Percentiles rank a stretch among this genome's conserved stretches.
Conservation (phyloP, 2,329 filamentous ascomycete genomes). For the Aspergillus phoenicis region DNA sequence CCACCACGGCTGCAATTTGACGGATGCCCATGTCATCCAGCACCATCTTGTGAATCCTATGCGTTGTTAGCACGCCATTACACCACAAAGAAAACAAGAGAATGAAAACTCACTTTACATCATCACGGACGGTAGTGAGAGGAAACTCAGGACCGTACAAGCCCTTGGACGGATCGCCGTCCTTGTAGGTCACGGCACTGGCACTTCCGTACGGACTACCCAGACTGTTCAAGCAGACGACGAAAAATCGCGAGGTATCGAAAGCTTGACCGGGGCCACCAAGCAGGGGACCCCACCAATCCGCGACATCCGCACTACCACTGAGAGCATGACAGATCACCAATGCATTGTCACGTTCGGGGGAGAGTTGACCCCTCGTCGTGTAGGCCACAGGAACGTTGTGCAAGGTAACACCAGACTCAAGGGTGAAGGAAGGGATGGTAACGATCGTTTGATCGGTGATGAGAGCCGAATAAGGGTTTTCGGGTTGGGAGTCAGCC, state of each 20-base stretch:
- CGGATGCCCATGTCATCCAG: conserved; percentile 58
- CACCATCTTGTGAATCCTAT: conserved; percentile 57
- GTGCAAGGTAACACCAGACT: conserved; percentile 80
- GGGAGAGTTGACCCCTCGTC: conserved; percentile 60
- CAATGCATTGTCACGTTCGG: conserved; percentile 62
- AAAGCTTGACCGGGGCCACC: conserved; percentile 57
- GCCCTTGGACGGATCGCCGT: conserved; percentile 72
- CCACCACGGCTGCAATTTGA: conserved; percentile 58
- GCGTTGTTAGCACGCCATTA: conserved; percentile 10
- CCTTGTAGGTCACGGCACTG: conserved; percentile 71
- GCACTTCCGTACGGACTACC: conserved; percentile 60
- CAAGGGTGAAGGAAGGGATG: conserved; percentile 86
- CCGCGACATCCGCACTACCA: conserved; percentile 57
- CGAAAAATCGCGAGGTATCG: conserved; percentile 56
- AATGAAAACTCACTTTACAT: conserved; percentile 72
- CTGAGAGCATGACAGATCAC: conserved; percentile 62
- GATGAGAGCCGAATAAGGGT: conserved; percentile 84
- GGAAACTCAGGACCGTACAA: conserved; percentile 95
- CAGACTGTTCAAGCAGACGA: conserved; percentile 58
- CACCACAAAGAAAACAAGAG: neutral
- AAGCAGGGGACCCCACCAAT: conserved; percentile 61
- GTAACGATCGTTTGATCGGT: conserved; percentile 85
- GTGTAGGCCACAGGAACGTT: conserved; percentile 73
- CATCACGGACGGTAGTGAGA: conserved; percentile 89
- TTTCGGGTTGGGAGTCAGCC: conserved; percentile 73